phyloP scores from a whole-genome alignment of 129 eudicot genomes.

The Flaveria bidentis region DNA sequence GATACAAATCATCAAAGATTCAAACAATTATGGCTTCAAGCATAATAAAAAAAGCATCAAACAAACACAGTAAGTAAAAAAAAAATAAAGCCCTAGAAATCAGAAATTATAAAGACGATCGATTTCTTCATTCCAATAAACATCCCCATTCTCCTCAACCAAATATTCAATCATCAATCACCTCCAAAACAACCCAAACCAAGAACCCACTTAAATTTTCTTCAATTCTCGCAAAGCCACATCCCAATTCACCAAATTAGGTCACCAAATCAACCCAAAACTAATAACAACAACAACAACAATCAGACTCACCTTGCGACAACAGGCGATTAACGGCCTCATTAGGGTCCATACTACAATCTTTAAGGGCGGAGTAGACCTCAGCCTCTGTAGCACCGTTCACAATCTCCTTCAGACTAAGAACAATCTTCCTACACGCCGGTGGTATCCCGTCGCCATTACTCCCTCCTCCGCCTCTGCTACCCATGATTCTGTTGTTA shows the following conservation, averaged over 20 bases:
- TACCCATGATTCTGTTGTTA: conserved; percentile 40
- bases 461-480: conserved; percentile 42
- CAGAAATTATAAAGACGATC: neutral
- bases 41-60: too few relatives aligned
- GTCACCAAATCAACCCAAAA: neutral
- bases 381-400: conserved; percentile 63
- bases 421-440: conserved; percentile 64
- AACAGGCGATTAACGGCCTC: conserved; percentile 77
- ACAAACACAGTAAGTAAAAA: neutral
- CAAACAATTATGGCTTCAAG: too few relatives aligned
- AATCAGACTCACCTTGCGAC: conserved; percentile 61
- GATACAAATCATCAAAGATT: too few relatives aligned
- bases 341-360: conserved; percentile 92
- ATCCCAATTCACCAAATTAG: conserved; percentile 3
- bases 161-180: neutral
- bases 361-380: conserved; percentile 84
- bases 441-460: conserved; percentile 53
- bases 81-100: neutral
- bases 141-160: neutral
- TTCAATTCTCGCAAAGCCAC: too few relatives aligned
- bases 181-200: neutral
- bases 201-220: too few relatives aligned
- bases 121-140: neutral
- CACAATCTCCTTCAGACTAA: conserved; percentile 76
- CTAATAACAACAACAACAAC: too few relatives aligned